Conservation (phyloP, 106 monocot genomes). For the Vanilla planifolia region DNA sequence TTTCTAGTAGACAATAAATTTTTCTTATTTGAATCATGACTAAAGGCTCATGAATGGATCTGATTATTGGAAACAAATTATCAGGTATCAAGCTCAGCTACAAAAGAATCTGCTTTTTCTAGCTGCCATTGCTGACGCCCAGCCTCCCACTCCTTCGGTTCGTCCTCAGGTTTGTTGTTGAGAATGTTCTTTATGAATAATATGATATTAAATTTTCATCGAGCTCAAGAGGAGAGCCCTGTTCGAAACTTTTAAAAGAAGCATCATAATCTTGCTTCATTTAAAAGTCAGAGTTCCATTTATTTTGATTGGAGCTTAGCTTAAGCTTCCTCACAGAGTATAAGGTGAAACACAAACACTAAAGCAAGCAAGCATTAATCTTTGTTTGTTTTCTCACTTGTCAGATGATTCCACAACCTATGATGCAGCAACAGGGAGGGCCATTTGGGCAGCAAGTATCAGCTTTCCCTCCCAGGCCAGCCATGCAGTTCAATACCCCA, state of each 20-base stretch:
- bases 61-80: slow-evolving; percentile 5
- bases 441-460: slow-evolving; percentile 47
- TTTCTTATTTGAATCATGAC: no score
- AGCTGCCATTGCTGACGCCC: slow-evolving; percentile 93
- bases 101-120: slow-evolving; percentile 91
- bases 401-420: slow-evolving; percentile 49
- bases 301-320: no score
- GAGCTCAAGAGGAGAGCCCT: no score
- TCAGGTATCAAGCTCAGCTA: slow-evolving; percentile 91
- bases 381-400: neutral
- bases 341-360: no score
- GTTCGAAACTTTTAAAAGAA: no score
- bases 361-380: no score
- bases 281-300: no score
- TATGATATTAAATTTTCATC: no score
- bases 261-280: no score
- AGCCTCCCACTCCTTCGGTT: slow-evolving; percentile 53
- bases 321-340: no score
- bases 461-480: slow-evolving; percentile 35
- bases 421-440: slow-evolving; percentile 45
- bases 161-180: slow-evolving; percentile 62
- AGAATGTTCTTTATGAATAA: neutral
- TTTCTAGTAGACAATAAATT: no score
- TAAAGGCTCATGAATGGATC: neutral
- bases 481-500: slow-evolving; percentile 39